Evolutionary conservation across 768 basidiomycete genomes (phyloP).

Genomic region (Plicaturopsis crispa): DNA sequence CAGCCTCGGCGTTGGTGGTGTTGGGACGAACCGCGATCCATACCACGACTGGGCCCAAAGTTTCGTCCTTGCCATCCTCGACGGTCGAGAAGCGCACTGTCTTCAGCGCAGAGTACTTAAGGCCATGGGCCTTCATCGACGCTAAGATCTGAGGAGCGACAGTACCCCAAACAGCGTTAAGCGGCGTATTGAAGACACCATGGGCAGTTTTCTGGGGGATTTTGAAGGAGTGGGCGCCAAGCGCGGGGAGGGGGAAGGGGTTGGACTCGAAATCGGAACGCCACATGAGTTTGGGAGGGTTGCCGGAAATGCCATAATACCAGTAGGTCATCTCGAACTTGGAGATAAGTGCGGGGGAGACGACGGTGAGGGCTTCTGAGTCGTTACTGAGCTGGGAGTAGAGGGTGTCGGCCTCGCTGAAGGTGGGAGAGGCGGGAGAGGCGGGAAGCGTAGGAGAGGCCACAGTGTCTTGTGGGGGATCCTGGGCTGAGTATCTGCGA

Average conservation of each 20-base stretch:
- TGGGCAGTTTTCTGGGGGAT: slow-evolving; percentile 22
- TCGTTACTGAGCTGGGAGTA: slow-evolving; percentile 11
- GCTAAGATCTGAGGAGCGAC: slow-evolving; percentile 22
- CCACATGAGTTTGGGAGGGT: slow-evolving; percentile 27
- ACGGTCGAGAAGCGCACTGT: slow-evolving; percentile 17
- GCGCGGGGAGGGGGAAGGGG: slow-evolving; percentile 19
- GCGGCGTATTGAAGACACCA: slow-evolving; percentile 25
- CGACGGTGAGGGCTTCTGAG: slow-evolving; percentile 13
- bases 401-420: slow-evolving; percentile 8
- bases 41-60: slow-evolving; percentile 26
- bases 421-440: slow-evolving; percentile 9
- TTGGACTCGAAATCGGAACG: slow-evolving; percentile 22
- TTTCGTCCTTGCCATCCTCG: slow-evolving; percentile 16
- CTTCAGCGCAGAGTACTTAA: slow-evolving; percentile 10
- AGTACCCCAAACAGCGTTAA: slow-evolving; percentile 26
- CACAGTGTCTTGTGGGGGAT: no score
- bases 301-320: slow-evolving; percentile 26
- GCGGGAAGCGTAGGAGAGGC: no score
- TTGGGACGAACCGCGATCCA: slow-evolving; percentile 28
- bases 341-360: slow-evolving; percentile 19
- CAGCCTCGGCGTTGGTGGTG: slow-evolving; percentile 21
- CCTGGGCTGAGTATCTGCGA: slow-evolving; percentile 4
- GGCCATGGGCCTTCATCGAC: slow-evolving; percentile 15
- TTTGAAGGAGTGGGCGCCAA: slow-evolving; percentile 6
- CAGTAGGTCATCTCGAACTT: slow-evolving; percentile 20